phyloP scores from a whole-genome alignment of 2,329 filamentous ascomycete species.

The Gaeumannomyces sp. region DNA sequence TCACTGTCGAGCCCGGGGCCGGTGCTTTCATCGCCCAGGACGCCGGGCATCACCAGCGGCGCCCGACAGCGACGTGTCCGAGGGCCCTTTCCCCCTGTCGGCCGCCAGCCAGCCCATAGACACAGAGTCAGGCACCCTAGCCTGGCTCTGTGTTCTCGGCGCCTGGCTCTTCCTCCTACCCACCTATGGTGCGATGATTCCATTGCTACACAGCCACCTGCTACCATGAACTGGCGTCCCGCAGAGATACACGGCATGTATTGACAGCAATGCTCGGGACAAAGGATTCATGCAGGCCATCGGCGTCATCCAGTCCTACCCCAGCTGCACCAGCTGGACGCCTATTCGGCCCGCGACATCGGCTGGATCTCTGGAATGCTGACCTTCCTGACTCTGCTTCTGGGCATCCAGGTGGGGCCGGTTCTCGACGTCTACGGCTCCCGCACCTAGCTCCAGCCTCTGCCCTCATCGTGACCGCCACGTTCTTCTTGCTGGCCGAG shows the following conservation, averaged over 20 bases:
- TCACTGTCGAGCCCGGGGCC: neutral
- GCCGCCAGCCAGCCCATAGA: neutral
- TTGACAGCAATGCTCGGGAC: neutral
- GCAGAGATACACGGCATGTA: neutral
- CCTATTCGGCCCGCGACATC: slow-evolving; percentile 35
- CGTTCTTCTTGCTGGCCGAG: slow-evolving; percentile 39
- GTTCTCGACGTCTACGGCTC: slow-evolving; percentile 42
- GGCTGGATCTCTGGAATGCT: slow-evolving; percentile 44
- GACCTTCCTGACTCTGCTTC: slow-evolving; percentile 35
- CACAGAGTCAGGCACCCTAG: neutral
- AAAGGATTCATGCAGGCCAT: slow-evolving; percentile 40
- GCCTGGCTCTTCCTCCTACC: slow-evolving; percentile 13
- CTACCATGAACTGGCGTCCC: no score
- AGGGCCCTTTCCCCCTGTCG: no score
- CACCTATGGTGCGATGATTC: slow-evolving; percentile 11
- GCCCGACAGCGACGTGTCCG: neutral
- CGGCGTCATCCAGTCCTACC: slow-evolving; percentile 42
- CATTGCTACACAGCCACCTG: neutral
- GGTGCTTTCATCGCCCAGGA: neutral
- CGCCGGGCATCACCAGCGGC: no score
- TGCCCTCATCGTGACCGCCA: slow-evolving; percentile 28
- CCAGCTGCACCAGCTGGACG: slow-evolving; percentile 34
- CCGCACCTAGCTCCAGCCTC: slow-evolving; percentile 31
- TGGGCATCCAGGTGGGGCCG: slow-evolving; percentile 42
- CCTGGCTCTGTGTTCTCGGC: slow-evolving; percentile 13